Percentiles rank a stretch among this genome's conserved stretches.
Conservation (phyloP, 1,284 basidiomycete species). For the Leccinum pachyderme region DNA sequence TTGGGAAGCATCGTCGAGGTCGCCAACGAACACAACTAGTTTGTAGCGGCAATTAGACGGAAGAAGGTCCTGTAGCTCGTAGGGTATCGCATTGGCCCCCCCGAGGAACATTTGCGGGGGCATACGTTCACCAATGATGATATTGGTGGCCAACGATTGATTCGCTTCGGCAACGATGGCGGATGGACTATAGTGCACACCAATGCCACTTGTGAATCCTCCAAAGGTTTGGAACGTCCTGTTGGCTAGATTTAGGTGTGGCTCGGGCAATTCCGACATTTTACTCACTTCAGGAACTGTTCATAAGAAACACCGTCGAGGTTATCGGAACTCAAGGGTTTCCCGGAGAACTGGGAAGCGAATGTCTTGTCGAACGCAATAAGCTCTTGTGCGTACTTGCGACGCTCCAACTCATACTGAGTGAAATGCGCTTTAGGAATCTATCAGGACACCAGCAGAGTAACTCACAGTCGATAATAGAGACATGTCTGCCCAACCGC, state of each 20-base stretch:
- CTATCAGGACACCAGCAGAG: background rate
- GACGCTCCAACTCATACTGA: slow-evolving; percentile 45
- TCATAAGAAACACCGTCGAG: slow-evolving; percentile 42
- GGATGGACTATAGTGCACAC: slow-evolving; percentile 61
- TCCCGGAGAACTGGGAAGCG: slow-evolving; percentile 48
- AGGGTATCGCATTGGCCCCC: slow-evolving; percentile 59
- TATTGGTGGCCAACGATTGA: slow-evolving; percentile 44
- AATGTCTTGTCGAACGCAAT: slow-evolving; percentile 53
- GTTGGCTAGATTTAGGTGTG: slow-evolving; percentile 38
- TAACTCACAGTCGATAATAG: slow-evolving; percentile 51
- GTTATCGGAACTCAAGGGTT: slow-evolving; percentile 32
- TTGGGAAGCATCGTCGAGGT: slow-evolving; percentile 43
- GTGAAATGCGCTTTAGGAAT: background rate
- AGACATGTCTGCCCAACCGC: slow-evolving; percentile 52
- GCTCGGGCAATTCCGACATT: slow-evolving; percentile 15
- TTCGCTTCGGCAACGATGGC: slow-evolving; percentile 41
- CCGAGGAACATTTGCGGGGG: slow-evolving; percentile 61
- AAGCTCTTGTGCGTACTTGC: slow-evolving; percentile 48
- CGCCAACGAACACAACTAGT: slow-evolving; percentile 68
- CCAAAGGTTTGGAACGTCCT: slow-evolving; percentile 60
- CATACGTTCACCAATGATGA: slow-evolving; percentile 63
- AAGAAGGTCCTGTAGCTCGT: slow-evolving; percentile 68
- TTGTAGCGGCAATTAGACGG: slow-evolving; percentile 73
- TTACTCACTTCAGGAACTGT: slow-evolving; percentile 41
- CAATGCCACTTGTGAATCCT: slow-evolving; percentile 61